Base-by-base conservation (phyloP, 305 asterid species). In the Fraxinus platypoda region DNA sequence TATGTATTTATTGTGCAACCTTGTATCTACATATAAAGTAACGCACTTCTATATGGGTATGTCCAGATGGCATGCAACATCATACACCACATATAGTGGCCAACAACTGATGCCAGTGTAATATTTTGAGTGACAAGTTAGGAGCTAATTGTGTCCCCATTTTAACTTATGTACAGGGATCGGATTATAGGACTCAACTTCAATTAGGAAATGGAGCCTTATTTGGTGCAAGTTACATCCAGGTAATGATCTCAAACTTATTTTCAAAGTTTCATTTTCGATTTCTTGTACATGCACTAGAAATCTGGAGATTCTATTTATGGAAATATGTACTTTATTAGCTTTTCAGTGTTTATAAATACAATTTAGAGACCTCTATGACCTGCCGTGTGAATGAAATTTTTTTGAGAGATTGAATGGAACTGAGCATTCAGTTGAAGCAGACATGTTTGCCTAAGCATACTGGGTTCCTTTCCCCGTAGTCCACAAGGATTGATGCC, bases 151-250 rank as follows among this genome's bases (percentile, higher is more conserved):
- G 72, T 49, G 19, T 74, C 43, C 68, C 30, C 66, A 30, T 71
- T 59, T 37, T 77, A 66, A 84, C 76, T 78, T 82, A 41, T 84
- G 70, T 82, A 23, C 85, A 90, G 93, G 93, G 92, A 62, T 85
- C 90, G 25, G 98, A 95, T 87, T 91, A 87, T 74, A 91, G 98
- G 90, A 64, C 90, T 49, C 98, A 93, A 84, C 84, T 94, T 88
- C 99, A 95, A 82, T 76, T 94, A 17, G 99, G 98, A 25, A 92
- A 87, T 88, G 96, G 99, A 68, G 93, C 94, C 83, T 90, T 95
- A 80, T 76, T 93, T 84, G 98, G 98, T 81, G 98, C 98, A 83
- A 94, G 87, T 89, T 95, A 94, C 88, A 89, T 94, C 84, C 98
- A 94, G 97, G 99, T 94, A 83, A 83, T 31, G 74, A 57, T 88